Evolutionary conservation across 805 yeast species (phyloP).

Genomic region (Saturnispora kantuleensis): DNA sequence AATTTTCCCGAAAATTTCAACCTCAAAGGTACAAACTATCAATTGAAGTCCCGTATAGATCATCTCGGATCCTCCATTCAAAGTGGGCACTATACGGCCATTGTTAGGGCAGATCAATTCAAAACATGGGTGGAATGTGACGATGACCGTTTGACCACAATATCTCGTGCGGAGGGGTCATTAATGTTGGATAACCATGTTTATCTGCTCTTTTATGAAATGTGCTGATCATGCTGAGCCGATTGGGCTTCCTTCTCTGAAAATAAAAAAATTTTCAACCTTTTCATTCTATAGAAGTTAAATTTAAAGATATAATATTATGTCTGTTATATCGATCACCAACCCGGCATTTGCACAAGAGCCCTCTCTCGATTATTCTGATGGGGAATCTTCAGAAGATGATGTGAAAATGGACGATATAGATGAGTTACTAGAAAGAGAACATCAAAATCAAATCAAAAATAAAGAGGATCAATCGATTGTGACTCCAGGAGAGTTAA

Average conservation of each 20-base stretch:
- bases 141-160: constrained; percentile 49
- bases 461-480: constrained; percentile 25
- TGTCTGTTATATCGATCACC: constrained; percentile 23
- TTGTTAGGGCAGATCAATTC: constrained; percentile 42
- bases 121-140: constrained; percentile 63
- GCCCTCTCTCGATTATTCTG: constrained; percentile 16
- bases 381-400: constrained; percentile 16
- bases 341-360: constrained; percentile 14
- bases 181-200: constrained; percentile 42
- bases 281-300: not conserved
- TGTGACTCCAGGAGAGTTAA: constrained; percentile 92
- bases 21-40: constrained; percentile 37
- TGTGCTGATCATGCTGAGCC: not conserved
- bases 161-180: constrained; percentile 28
- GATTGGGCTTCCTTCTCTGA: not conserved
- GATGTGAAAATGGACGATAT: constrained; percentile 18
- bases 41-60: constrained; percentile 53
- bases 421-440: constrained; percentile 10
- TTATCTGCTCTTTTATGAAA: constrained; percentile 53
- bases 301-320: not conserved
- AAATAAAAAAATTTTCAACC: not conserved
- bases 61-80: constrained; percentile 55
- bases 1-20: constrained; percentile 19
- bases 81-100: constrained; percentile 70
- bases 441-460: constrained; percentile 6